Evolutionary conservation across 192 early-diverging fungal species (phyloP).

Genomic region (Entomortierella beljakovae): DNA sequence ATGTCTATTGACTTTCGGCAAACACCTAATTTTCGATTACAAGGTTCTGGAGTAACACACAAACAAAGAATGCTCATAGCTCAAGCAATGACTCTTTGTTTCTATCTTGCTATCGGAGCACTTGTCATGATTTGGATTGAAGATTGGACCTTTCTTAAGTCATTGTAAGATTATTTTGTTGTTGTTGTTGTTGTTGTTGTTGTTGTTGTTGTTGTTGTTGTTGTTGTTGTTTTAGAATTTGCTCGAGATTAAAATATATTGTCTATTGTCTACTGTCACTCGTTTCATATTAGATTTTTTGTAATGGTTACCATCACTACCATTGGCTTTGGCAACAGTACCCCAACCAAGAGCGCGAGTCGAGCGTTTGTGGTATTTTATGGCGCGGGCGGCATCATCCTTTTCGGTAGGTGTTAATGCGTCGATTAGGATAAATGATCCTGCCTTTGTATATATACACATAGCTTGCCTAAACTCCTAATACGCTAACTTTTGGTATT

Average conservation of each 20-base stretch:
- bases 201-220: too few relatives aligned
- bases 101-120: constrained; percentile 40
- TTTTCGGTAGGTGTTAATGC: not conserved
- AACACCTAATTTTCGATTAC: constrained; percentile 35
- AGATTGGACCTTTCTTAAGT: constrained; percentile 19
- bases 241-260: not conserved
- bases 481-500: too few relatives aligned
- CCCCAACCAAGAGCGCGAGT: constrained; percentile 9
- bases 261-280: not conserved
- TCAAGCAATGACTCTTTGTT: constrained; percentile 40
- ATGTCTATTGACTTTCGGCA: constrained; percentile 32
- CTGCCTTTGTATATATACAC: too few relatives aligned
- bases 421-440: too few relatives aligned
- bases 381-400: constrained; percentile 41
- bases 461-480: too few relatives aligned
- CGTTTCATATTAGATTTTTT: constrained; percentile 25
- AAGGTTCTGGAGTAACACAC: constrained; percentile 40
- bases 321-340: constrained; percentile 34
- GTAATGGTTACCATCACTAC: constrained; percentile 46
- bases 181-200: too few relatives aligned
- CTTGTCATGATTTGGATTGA: constrained; percentile 38
- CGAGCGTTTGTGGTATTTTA: constrained; percentile 37
- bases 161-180: constrained; percentile 15
- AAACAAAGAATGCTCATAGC: constrained; percentile 42
- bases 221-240: too few relatives aligned